A percentile compares a stretch with the other conserved stretches of the same genome.
Evolutionary conservation across 345 rosid genomes (phyloP).

Genomic region (Pugionium dolabratum): DNA sequence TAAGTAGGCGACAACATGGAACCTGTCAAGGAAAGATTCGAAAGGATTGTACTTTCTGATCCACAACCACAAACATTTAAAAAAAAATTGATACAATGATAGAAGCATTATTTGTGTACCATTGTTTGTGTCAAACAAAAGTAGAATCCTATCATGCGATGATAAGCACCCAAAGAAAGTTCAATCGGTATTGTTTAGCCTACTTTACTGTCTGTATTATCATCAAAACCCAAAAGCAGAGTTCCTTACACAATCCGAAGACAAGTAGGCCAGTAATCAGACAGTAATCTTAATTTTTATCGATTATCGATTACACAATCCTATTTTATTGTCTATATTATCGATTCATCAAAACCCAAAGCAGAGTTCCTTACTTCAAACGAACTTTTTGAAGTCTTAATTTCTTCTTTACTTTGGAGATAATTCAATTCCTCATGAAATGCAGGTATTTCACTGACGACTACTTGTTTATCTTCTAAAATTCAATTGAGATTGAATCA

Average conservation of each 20-base stretch:
- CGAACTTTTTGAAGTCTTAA: background rate
- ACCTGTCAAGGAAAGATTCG: conserved; percentile 44
- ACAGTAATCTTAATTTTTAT: no score
- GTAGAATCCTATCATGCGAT: background rate
- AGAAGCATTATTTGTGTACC: no score
- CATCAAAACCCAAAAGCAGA: no score
- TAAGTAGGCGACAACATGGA: conserved; percentile 76
- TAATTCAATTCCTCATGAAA: background rate
- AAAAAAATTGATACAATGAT: no score
- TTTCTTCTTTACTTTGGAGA: no score
- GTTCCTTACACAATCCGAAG: no score
- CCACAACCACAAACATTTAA: no score
- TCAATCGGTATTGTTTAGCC: background rate
- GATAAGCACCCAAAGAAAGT: background rate
- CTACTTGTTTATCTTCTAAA: conserved; percentile 18
- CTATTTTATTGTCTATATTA: background rate
- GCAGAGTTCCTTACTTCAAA: background rate
- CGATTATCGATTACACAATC: no score
- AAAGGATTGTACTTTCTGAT: no score
- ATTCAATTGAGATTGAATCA: conserved; percentile 4
- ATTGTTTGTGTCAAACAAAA: no score
- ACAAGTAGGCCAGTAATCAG: no score
- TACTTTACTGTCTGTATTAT: background rate
- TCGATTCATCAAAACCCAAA: conserved; percentile 12
- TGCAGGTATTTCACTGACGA: background rate